phyloP scores from a whole-genome alignment of 169 alveolate genomes.

The Cryptosporidium meleagridis region DNA sequence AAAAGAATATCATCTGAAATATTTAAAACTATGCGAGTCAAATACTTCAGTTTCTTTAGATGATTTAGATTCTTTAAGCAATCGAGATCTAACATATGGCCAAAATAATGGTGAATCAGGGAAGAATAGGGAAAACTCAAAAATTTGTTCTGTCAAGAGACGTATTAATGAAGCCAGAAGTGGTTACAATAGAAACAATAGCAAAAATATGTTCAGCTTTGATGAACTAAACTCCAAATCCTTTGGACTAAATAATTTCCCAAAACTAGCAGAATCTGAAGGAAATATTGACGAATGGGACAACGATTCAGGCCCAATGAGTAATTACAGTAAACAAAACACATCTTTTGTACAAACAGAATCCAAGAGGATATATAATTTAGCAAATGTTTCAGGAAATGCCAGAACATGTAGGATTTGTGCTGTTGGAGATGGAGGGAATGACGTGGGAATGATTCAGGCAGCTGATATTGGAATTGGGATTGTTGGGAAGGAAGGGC shows the following conservation, averaged over 20 bases:
- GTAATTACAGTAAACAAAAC: background rate
- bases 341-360: constrained; percentile 17
- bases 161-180: constrained; percentile 19
- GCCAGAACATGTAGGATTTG: constrained; percentile 83
- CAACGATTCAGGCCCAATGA: background rate
- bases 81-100: background rate
- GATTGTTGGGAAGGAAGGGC: constrained; percentile 96
- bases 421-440: constrained; percentile 99
- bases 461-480: constrained; percentile 96
- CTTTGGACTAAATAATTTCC: background rate
- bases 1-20: constrained; percentile 58
- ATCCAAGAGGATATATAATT: background rate
- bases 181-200: background rate
- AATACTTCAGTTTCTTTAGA: constrained; percentile 1
- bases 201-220: background rate
- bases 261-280: background rate
- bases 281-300: constrained; percentile 58
- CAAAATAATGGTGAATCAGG: background rate
- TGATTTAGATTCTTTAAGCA: background rate
- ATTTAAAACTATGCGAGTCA: background rate
- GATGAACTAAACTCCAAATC: constrained; percentile 7
- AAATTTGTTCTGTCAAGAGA: constrained; percentile 19
- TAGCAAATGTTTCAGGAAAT: constrained; percentile 20
- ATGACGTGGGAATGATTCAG: constrained; percentile 98
- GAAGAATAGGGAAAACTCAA: background rate